Conservation (phyloP, 2,329 filamentous ascomycete genomes). For the Pleoardoris graminearum region DNA sequence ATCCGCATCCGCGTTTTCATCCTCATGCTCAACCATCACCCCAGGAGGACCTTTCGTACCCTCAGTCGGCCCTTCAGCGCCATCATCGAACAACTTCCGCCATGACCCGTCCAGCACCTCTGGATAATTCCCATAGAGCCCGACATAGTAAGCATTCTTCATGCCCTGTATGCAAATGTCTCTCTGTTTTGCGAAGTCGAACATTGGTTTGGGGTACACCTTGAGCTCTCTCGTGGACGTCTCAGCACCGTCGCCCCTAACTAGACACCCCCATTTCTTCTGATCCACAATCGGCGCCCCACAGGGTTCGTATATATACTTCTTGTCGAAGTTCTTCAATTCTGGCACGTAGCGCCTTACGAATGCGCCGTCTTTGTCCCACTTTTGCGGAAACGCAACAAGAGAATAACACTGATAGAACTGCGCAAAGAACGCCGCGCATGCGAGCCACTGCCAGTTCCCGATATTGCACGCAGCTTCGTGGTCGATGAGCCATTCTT, state of each 20-base stretch:
- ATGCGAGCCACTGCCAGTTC: constrained; percentile 79
- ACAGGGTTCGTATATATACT: constrained; percentile 80
- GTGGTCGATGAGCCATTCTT: constrained; percentile 75
- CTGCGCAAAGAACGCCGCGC: constrained; percentile 74
- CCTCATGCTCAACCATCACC: constrained; percentile 37
- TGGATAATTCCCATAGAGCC: constrained; percentile 65
- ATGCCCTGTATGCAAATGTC: constrained; percentile 66
- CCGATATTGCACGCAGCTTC: constrained; percentile 73
- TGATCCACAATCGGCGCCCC: constrained; percentile 70
- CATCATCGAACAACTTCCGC: constrained; percentile 54
- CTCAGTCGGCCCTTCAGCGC: constrained; percentile 51
- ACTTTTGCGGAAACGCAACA: constrained; percentile 73
- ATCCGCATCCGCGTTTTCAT: constrained; percentile 17
- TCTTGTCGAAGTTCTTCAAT: constrained; percentile 62
- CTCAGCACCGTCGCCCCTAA: constrained; percentile 52
- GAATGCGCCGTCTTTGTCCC: constrained; percentile 70
- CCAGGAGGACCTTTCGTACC: constrained; percentile 47
- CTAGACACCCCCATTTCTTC: constrained; percentile 66
- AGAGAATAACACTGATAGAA: constrained; percentile 74
- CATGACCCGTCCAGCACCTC: constrained; percentile 65
- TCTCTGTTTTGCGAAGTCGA: constrained; percentile 69
- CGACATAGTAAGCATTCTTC: constrained; percentile 70
- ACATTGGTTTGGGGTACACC: constrained; percentile 74
- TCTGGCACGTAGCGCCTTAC: constrained; percentile 70
- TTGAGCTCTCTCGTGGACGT: constrained; percentile 50